phyloP scores from a whole-genome alignment of 331 rosid species.

The Acacia concinna region DNA sequence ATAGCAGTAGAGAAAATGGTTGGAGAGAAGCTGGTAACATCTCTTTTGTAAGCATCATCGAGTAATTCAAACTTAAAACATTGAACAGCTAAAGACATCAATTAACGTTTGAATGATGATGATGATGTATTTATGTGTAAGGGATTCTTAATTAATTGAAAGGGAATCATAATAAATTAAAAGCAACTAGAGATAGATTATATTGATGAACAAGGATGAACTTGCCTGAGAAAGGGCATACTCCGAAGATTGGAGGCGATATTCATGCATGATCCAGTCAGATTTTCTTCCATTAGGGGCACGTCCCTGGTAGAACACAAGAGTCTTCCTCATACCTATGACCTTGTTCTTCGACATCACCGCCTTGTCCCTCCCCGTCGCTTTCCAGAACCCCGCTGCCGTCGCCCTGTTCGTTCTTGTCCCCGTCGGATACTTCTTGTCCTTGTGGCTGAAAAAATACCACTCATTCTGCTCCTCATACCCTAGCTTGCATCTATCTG shows the following conservation, averaged over 20 bases:
- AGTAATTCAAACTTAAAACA: no score
- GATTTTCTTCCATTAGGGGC: slow-evolving; percentile 87
- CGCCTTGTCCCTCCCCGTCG: slow-evolving; percentile 92
- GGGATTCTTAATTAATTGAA: no score
- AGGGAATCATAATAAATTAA: no score
- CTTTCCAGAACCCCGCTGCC: slow-evolving; percentile 92
- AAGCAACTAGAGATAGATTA: no score
- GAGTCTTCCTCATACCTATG: slow-evolving; percentile 92
- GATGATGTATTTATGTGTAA: no score
- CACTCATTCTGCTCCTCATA: slow-evolving; percentile 83
- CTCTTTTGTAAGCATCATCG: no score
- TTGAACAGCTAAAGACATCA: no score
- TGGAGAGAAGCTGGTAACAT: no score
- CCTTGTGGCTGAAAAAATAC: slow-evolving; percentile 95
- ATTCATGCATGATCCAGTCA: slow-evolving; percentile 95
- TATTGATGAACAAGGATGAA: no score
- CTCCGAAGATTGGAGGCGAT: slow-evolving; percentile 79
- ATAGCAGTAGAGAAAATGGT: no score
- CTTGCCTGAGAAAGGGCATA: slow-evolving; percentile 80
- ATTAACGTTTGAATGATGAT: no score
- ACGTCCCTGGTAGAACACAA: slow-evolving; percentile 87
- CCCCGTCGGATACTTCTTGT: slow-evolving; percentile 90
- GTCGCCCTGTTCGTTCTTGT: slow-evolving; percentile 88
- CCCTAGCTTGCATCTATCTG: slow-evolving; percentile 74
- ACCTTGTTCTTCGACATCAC: slow-evolving; percentile 64